Conservation (phyloP, 345 rosid genomes). For the Lumnitzera racemosa region DNA sequence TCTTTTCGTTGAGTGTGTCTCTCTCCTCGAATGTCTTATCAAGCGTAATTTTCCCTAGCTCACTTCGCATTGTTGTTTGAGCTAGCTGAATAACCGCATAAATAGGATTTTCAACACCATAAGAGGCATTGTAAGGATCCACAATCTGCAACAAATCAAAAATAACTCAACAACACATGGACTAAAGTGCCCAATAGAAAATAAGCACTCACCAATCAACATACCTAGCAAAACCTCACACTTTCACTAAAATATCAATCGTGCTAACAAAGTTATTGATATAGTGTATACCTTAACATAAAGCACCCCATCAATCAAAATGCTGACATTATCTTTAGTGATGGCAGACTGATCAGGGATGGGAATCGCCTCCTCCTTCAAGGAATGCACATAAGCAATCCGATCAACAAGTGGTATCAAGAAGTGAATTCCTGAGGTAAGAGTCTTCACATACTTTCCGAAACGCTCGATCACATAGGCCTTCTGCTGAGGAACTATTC, state of each 20-base stretch:
- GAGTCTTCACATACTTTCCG: conserved; percentile 73
- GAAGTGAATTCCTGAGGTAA: conserved; percentile 78
- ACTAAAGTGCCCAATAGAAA: neutral
- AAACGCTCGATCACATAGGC: conserved; percentile 88
- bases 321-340: conserved; percentile 93
- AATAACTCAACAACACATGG: neutral
- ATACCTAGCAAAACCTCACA: neutral
- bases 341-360: conserved; percentile 88
- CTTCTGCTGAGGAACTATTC: conserved; percentile 81
- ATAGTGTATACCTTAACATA: conserved; percentile 58
- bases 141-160: conserved; percentile 48
- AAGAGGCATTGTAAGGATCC: conserved; percentile 78
- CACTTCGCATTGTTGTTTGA: conserved; percentile 96
- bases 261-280: neutral
- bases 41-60: conserved; percentile 92
- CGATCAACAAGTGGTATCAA: conserved; percentile 82
- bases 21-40: conserved; percentile 98
- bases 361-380: conserved; percentile 94
- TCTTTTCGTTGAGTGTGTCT: conserved; percentile 82
- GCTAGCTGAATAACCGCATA: conserved; percentile 91
- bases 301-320: conserved; percentile 83
- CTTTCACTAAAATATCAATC: neutral
- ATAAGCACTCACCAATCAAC: neutral
- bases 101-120: conserved; percentile 91
- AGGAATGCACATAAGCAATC: conserved; percentile 90